A percentile compares a stretch with the other conserved stretches of the same genome.
Evolutionary conservation across 345 rosid species (phyloP).

Genomic region (Camelina neglecta): DNA sequence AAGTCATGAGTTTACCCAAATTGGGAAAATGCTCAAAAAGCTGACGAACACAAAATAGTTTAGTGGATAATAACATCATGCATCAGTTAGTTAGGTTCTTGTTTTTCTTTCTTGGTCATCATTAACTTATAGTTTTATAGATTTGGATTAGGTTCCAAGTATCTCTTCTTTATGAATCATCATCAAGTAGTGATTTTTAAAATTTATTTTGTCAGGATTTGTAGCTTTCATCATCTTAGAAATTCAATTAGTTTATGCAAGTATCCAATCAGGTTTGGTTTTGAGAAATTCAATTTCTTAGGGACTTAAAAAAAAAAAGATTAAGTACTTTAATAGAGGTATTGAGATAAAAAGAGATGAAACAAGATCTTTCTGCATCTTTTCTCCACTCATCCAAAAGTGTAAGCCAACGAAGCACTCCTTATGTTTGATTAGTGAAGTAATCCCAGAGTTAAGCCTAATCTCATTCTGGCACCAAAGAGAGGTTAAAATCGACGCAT

Average conservation of each 20-base stretch:
- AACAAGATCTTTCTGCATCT: slow-evolving; percentile 42
- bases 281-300: slow-evolving; percentile 2
- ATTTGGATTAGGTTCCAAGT: slow-evolving; percentile 43
- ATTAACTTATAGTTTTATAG: slow-evolving; percentile 30
- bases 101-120: slow-evolving; percentile 29
- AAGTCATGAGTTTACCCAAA: slow-evolving; percentile 40
- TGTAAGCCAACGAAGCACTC: slow-evolving; percentile 36
- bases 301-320: background rate
- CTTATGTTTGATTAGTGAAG: slow-evolving; percentile 8
- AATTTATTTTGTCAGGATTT: background rate
- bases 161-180: slow-evolving; percentile 17
- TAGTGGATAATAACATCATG: slow-evolving; percentile 44
- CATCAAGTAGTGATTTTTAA: slow-evolving; percentile 26
- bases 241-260: background rate
- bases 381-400: slow-evolving; percentile 34
- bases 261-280: slow-evolving; percentile 2
- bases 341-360: slow-evolving; percentile 35
- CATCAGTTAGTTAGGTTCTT: slow-evolving; percentile 49
- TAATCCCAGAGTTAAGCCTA: background rate
- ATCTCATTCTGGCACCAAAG: background rate
- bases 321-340: slow-evolving; percentile 23
- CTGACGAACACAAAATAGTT: slow-evolving; percentile 36
- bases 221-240: slow-evolving; percentile 37
- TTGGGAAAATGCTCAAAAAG: slow-evolving; percentile 38
- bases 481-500: background rate